phyloP scores from a whole-genome alignment of 805 yeast species.

The Geotrichum ghanense region DNA sequence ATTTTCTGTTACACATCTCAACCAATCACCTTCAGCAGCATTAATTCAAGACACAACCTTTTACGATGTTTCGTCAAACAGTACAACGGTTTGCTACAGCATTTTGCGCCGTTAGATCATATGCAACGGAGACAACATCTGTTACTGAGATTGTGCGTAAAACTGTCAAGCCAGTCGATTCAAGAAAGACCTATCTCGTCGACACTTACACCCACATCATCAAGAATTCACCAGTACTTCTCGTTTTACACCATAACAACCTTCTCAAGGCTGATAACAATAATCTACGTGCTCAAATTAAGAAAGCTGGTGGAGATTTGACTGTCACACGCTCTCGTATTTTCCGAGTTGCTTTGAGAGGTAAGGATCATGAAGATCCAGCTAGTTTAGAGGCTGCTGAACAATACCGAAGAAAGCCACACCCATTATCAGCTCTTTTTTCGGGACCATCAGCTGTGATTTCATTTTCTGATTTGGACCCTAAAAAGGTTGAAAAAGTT shows the following conservation, averaged over 20 bases:
- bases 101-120: neutral
- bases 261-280: constrained; percentile 58
- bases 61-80: neutral
- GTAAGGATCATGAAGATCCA: constrained; percentile 62
- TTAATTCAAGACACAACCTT: neutral
- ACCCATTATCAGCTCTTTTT: constrained; percentile 61
- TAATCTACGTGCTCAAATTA: constrained; percentile 48
- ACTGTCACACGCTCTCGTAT: constrained; percentile 58
- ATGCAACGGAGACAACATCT: neutral
- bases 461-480: constrained; percentile 56
- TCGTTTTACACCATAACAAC: constrained; percentile 80
- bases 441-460: constrained; percentile 82
- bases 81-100: neutral
- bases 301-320: constrained; percentile 54
- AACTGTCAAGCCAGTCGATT: constrained; percentile 50
- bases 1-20: neutral
- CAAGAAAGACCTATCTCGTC: constrained; percentile 78
- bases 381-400: constrained; percentile 43
- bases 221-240: constrained; percentile 54
- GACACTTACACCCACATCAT: constrained; percentile 68
- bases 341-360: constrained; percentile 66
- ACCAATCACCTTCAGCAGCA: neutral
- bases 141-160: constrained; percentile 19
- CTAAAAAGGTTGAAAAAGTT: constrained; percentile 50
- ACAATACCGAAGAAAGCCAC: constrained; percentile 29